phyloP scores from a whole-genome alignment of 2,329 filamentous ascomycete genomes.

The Drechslera avenae region DNA sequence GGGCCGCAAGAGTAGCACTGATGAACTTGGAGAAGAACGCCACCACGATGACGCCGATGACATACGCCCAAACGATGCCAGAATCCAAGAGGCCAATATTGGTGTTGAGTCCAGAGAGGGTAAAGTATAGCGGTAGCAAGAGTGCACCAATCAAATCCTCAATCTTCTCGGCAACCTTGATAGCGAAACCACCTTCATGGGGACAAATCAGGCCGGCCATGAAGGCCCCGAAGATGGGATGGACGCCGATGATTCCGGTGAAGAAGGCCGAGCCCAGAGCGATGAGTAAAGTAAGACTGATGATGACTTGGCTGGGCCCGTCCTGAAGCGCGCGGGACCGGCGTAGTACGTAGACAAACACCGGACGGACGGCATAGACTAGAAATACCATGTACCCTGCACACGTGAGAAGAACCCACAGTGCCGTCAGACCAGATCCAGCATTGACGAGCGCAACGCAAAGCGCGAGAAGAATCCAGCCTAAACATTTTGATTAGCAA shows the following conservation, averaged over 20 bases:
- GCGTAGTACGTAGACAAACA: slow-evolving; percentile 74
- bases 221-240: slow-evolving; percentile 94
- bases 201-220: slow-evolving; percentile 88
- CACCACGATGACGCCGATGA: slow-evolving; percentile 78
- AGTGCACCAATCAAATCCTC: slow-evolving; percentile 86
- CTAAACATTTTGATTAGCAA: slow-evolving; percentile 24
- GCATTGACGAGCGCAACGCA: slow-evolving; percentile 94
- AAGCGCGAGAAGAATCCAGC: slow-evolving; percentile 90
- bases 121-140: slow-evolving; percentile 91
- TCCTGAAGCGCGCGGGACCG: slow-evolving; percentile 80
- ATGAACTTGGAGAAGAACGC: slow-evolving; percentile 86
- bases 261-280: slow-evolving; percentile 83
- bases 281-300: slow-evolving; percentile 80
- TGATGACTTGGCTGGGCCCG: slow-evolving; percentile 83
- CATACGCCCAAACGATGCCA: slow-evolving; percentile 87
- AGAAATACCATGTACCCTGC: slow-evolving; percentile 79
- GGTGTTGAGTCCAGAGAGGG: slow-evolving; percentile 86
- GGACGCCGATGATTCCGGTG: slow-evolving; percentile 87
- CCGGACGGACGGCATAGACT: slow-evolving; percentile 71
- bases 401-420: slow-evolving; percentile 80
- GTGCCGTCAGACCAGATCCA: slow-evolving; percentile 76
- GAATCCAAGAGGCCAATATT: slow-evolving; percentile 82
- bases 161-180: slow-evolving; percentile 90
- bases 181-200: slow-evolving; percentile 86
- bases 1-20: slow-evolving; percentile 80